phyloP scores from a whole-genome alignment of 176 grass and related monocot species.

The Ensete glaucum region DNA sequence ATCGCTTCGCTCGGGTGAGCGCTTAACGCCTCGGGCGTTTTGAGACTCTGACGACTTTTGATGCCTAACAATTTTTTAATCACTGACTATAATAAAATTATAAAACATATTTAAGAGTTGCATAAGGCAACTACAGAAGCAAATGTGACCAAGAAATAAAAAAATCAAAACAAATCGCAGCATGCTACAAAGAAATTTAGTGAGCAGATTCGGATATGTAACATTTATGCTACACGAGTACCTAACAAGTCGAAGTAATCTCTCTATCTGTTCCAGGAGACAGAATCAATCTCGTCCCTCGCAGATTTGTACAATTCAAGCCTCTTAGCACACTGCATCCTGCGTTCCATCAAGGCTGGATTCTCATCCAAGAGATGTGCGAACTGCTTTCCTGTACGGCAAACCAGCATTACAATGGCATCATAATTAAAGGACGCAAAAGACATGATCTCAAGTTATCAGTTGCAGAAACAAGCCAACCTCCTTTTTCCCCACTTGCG shows the following conservation, averaged over 20 bases:
- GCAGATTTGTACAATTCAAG: constrained; percentile 60
- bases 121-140: too few species aligned
- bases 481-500: constrained; percentile 48
- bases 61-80: too few species aligned
- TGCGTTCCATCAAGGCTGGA: constrained; percentile 49
- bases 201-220: too few species aligned
- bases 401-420: constrained; percentile 9
- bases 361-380: constrained; percentile 56
- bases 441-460: not conserved
- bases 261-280: constrained; percentile 34
- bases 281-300: constrained; percentile 52
- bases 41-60: too few species aligned
- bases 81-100: too few species aligned
- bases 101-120: too few species aligned
- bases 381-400: constrained; percentile 38
- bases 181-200: too few species aligned
- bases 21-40: too few species aligned
- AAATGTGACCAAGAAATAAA: too few species aligned
- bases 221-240: not conserved
- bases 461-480: constrained; percentile 1
- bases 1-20: too few species aligned
- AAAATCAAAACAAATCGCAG: too few species aligned
- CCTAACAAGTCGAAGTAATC: not conserved
- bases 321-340: constrained; percentile 46
- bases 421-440: not conserved